Evolutionary conservation across 2,329 filamentous ascomycete genomes (phyloP).

Genomic region (Coniochaeta prunicola): DNA sequence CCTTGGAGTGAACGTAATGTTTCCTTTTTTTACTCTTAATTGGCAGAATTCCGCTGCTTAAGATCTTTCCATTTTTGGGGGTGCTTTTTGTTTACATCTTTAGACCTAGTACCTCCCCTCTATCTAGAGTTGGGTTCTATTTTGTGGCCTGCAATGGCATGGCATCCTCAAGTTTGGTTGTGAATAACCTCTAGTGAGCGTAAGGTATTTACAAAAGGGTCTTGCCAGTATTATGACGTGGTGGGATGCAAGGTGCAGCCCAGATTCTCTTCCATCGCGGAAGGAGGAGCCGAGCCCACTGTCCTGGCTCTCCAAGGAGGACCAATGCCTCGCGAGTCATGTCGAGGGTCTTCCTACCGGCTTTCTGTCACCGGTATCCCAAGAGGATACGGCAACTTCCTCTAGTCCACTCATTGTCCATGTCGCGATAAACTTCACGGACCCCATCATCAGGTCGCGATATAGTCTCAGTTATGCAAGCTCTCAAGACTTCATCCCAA

Average conservation of each 20-base stretch:
- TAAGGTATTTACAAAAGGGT: not conserved
- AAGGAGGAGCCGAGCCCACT: not conserved
- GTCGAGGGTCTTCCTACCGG: constrained; percentile 1
- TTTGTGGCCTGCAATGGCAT: not conserved
- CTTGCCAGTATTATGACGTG: not conserved
- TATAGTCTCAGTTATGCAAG: constrained; percentile 39
- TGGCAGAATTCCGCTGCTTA: not conserved
- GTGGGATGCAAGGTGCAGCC: not conserved
- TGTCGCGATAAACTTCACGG: constrained; percentile 37
- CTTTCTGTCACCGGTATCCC: constrained; percentile 13
- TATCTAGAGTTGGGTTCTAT: not conserved
- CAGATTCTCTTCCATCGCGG: not conserved
- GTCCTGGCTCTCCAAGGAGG: not conserved
- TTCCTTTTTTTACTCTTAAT: not conserved
- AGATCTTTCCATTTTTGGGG: not conserved
- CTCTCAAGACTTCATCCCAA: constrained; percentile 34
- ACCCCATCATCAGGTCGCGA: constrained; percentile 31
- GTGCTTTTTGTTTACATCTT: not conserved
- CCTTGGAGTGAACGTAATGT: not conserved
- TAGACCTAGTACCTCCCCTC: not conserved
- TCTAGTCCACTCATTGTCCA: constrained; percentile 27
- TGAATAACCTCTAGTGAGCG: not conserved
- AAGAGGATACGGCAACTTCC: constrained; percentile 8
- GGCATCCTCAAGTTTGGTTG: not conserved
- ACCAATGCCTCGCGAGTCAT: constrained; percentile 2